Conservation (phyloP, 352 stramenopile genomes). For the Pythium insidiosum region DNA sequence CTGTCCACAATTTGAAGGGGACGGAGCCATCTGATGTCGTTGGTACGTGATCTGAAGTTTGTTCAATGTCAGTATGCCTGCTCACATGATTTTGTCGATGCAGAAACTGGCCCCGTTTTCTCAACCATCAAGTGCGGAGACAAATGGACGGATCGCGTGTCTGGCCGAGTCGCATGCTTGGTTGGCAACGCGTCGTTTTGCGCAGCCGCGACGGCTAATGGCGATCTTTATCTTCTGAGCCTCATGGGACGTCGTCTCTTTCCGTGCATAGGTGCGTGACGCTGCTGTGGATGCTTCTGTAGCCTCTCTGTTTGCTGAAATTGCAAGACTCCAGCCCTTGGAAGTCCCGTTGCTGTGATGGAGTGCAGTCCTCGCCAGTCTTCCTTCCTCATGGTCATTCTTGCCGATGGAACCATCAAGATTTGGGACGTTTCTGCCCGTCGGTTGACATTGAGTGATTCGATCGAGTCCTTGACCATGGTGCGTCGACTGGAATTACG, state of each 20-base stretch:
- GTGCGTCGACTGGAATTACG: constrained; percentile 21
- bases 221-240: constrained; percentile 62
- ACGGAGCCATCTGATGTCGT: constrained; percentile 27
- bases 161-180: constrained; percentile 42
- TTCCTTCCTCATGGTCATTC: constrained; percentile 66
- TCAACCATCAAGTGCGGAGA: constrained; percentile 64
- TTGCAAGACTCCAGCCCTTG: too few relatives aligned
- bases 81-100: background rate
- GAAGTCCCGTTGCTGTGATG: constrained; percentile 46
- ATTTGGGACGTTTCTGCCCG: constrained; percentile 61
- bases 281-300: background rate
- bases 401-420: constrained; percentile 48
- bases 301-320: background rate
- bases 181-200: constrained; percentile 62
- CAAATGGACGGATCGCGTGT: constrained; percentile 79
- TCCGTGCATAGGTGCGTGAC: constrained; percentile 58
- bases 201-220: constrained; percentile 48
- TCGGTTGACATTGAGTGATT: constrained; percentile 42
- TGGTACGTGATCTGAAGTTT: too few relatives aligned
- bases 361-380: constrained; percentile 62
- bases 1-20: constrained; percentile 56
- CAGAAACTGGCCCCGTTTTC: constrained; percentile 57
- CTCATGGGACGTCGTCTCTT: constrained; percentile 61
- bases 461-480: constrained; percentile 55
- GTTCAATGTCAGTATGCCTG: too few relatives aligned